Evolutionary conservation across 2,329 filamentous ascomycete genomes (phyloP).

Genomic region (Monosporascus sp.): DNA sequence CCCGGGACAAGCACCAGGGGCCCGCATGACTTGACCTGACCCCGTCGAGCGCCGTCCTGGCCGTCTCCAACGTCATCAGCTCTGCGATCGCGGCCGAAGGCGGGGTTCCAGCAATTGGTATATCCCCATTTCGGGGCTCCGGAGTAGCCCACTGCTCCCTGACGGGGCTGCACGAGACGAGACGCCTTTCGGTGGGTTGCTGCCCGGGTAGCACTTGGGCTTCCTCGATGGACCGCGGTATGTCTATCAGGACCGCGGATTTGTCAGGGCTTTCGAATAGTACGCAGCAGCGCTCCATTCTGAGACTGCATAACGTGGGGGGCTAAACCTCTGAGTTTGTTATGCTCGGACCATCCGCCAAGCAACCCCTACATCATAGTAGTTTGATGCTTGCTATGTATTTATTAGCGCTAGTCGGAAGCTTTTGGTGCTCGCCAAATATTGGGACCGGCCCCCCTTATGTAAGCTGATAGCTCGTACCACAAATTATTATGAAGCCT

Average conservation of each 20-base stretch:
- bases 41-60: constrained; percentile 38
- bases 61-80: constrained; percentile 46
- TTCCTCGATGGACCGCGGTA: constrained; percentile 64
- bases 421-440: too few relatives aligned
- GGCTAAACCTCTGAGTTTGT: too few relatives aligned
- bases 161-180: constrained; percentile 41
- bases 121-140: constrained; percentile 44
- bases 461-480: too few relatives aligned
- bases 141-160: constrained; percentile 45
- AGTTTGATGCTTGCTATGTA: too few relatives aligned
- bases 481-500: too few relatives aligned
- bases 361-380: too few relatives aligned
- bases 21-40: constrained; percentile 31
- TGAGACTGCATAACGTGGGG: not conserved
- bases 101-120: constrained; percentile 25
- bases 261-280: constrained; percentile 48
- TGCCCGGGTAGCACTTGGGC: constrained; percentile 48
- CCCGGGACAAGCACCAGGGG: constrained; percentile 43
- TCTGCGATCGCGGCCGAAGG: constrained; percentile 47
- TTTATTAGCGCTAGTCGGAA: too few relatives aligned
- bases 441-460: too few relatives aligned
- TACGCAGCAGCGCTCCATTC: constrained; percentile 31
- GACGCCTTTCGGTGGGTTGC: constrained; percentile 30
- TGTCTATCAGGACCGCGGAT: constrained; percentile 58
- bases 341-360: too few relatives aligned